Evolutionary conservation across 768 basidiomycete genomes (phyloP).

Genomic region (Coprinopsis marcescibilis): DNA sequence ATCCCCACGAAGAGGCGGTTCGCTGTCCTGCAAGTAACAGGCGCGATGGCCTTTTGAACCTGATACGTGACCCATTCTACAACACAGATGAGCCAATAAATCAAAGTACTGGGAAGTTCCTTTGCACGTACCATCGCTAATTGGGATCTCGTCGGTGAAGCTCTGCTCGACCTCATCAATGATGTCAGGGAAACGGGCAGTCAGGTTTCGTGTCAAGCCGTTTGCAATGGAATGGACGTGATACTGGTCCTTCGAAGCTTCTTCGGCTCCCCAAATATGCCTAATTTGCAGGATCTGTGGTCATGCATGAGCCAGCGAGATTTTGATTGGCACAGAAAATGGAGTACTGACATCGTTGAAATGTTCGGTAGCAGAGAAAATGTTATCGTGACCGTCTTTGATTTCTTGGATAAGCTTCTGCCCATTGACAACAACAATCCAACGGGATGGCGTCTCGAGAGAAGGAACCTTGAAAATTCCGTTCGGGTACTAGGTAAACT

Average conservation of each 20-base stretch:
- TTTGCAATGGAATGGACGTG: constrained; percentile 31
- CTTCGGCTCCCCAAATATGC: background rate
- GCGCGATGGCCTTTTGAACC: constrained; percentile 17
- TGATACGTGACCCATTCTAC: constrained; percentile 33
- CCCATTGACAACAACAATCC: constrained; percentile 2
- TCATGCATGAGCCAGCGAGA: background rate
- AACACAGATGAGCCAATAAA: background rate
- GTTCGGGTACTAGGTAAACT: background rate
- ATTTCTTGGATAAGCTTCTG: background rate
- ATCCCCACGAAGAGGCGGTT: constrained; percentile 41
- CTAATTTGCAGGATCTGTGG: background rate
- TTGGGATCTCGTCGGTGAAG: constrained; percentile 33
- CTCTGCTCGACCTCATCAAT: constrained; percentile 41
- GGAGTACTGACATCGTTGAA: background rate
- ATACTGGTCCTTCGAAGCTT: constrained; percentile 16
- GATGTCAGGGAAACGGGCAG: constrained; percentile 29
- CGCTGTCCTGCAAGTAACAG: constrained; percentile 31
- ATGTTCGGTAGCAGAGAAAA: background rate
- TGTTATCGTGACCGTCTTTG: background rate
- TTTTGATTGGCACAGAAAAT: background rate
- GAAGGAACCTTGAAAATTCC: constrained; percentile 3
- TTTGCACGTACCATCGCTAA: constrained; percentile 10
- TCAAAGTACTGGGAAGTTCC: background rate
- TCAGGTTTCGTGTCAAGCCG: constrained; percentile 30
- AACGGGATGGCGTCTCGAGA: background rate